These are phyloP conservation scores for Aureobasidium sp. DNA, from an alignment of 2,329 filamentous ascomycete genomes.

Conservation along the genomic window DNA sequence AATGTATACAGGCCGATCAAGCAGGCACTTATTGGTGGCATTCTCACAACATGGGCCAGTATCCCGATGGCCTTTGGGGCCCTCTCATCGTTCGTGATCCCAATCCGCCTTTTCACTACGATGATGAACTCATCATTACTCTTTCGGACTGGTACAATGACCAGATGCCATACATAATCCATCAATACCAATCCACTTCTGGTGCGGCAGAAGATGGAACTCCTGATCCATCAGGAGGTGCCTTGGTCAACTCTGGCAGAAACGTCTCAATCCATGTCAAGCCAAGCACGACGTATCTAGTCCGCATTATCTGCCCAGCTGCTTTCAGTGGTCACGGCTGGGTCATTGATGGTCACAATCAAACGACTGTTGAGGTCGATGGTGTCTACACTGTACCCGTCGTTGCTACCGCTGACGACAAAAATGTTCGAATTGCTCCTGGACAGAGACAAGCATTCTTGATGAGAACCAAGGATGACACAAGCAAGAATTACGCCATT, in stretches of 20 bases:
- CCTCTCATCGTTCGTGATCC: constrained; percentile 58
- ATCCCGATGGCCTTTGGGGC: constrained; percentile 62
- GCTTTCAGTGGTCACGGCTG: constrained; percentile 63
- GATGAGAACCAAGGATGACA: constrained; percentile 52
- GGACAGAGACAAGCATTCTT: constrained; percentile 68
- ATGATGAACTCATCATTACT: constrained; percentile 57
- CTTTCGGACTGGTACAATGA: constrained; percentile 73
- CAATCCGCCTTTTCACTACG: constrained; percentile 47
- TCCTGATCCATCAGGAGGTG: constrained; percentile 59
- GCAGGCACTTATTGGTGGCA: constrained; percentile 60
- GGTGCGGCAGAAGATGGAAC: constrained; percentile 31
- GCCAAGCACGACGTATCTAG: constrained; percentile 52
- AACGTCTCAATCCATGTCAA: constrained; percentile 39
- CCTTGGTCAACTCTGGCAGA: constrained; percentile 57
- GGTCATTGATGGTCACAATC: constrained; percentile 59
- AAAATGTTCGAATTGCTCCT: constrained; percentile 50
- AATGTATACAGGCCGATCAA: constrained; percentile 37
- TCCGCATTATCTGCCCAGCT: constrained; percentile 63
- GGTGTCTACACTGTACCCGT: constrained; percentile 59
- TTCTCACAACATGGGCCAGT: constrained; percentile 57
- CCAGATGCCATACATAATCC: constrained; percentile 44
- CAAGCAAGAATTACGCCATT: constrained; percentile 54
- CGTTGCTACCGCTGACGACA: constrained; percentile 47
- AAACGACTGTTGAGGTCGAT: constrained; percentile 62
- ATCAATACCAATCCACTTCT: constrained; percentile 48